A percentile compares a stretch with the other conserved stretches of the same genome.
phyloP scores from a whole-genome alignment of 306 rosid genomes.

The Betula pendula region DNA sequence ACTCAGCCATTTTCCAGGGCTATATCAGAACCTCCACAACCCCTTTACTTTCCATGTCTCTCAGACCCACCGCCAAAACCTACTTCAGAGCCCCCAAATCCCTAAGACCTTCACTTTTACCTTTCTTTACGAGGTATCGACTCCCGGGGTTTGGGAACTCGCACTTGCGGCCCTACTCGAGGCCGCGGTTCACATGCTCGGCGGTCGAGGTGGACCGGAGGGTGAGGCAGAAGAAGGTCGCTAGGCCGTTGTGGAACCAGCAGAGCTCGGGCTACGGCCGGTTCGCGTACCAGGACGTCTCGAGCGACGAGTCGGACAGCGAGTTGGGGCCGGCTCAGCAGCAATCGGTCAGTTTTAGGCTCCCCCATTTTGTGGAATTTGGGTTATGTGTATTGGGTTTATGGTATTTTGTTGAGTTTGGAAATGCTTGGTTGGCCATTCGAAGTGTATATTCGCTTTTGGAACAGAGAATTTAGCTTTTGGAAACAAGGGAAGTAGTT shows the following conservation, averaged over 20 bases:
- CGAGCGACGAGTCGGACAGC: conserved; percentile 71
- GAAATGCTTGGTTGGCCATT: background rate
- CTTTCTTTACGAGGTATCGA: conserved; percentile 19
- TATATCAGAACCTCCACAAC: conserved; percentile 36
- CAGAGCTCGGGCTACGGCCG: conserved; percentile 60
- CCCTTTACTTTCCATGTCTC: conserved; percentile 39
- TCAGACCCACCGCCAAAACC: conserved; percentile 15
- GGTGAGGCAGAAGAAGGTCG: conserved; percentile 32
- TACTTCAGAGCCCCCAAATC: background rate
- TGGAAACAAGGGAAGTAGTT: background rate
- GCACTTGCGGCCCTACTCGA: conserved; percentile 13
- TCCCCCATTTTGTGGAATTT: conserved; percentile 1
- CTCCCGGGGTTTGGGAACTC: conserved; percentile 19
- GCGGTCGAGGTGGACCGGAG: conserved; percentile 26
- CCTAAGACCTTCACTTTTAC: conserved; percentile 24
- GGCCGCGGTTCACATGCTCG: conserved; percentile 31
- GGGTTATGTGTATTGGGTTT: background rate
- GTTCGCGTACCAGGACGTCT: conserved; percentile 58
- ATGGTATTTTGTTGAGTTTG: conserved; percentile 10
- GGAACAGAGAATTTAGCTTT: background rate
- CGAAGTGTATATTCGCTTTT: background rate
- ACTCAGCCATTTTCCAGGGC: conserved; percentile 49
- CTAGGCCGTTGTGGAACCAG: conserved; percentile 50
- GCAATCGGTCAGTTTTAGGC: conserved; percentile 48
- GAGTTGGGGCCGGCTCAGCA: conserved; percentile 49